Base-by-base conservation (phyloP, 2,329 filamentous ascomycete genomes). In the Monilinia fructigena region DNA sequence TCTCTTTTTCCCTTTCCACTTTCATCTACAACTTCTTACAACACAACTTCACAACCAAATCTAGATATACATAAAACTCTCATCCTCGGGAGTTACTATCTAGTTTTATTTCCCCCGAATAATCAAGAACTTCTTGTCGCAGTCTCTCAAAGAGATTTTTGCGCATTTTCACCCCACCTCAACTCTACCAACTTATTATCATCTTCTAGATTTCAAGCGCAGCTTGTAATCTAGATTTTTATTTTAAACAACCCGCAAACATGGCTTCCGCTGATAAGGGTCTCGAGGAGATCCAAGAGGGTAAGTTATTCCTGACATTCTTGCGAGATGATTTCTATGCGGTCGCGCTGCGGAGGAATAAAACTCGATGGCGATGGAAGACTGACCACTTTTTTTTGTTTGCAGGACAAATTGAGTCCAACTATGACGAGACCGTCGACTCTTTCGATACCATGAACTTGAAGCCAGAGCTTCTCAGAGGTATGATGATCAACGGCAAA, bases 401-500 rank as follows among this genome's bases (percentile, higher is more conserved):
- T 47, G 77, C 80, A 97, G 94, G 90, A 83, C 93, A 96, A 85
- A 99, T 99, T 87, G 96, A 99, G 88, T 97, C 93, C 80, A 99
- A 99, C 92, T 99, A 98, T 85, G 95, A 99, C 87, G 93, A 98
- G 88, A 93, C 94, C 78, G 94, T 95, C 82, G 96, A 99, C 84
- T 97, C 93, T 70, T 99, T 99, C 84, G 95, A 99, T 83, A 87
- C 93, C 77, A 99, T 99, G 95, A 89, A 89, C 83, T 88, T 99
- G 78, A 97, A 96, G 88, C 79, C 92, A 73, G 95, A 99, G 86
- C 91, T 99, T 78, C 92, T 99, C 79, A 93, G 95, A 83, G 95
- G 87, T 89, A 85, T 82, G n/a, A n/a, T n/a, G 85, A 84, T 69
- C 52, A 68, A 54, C 67, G 42, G 56, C 68, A 59, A 64, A 63